These are phyloP conservation scores for Cryptomeria japonica DNA, from an alignment of 75 land plant species.

Conservation along the genomic window DNA sequence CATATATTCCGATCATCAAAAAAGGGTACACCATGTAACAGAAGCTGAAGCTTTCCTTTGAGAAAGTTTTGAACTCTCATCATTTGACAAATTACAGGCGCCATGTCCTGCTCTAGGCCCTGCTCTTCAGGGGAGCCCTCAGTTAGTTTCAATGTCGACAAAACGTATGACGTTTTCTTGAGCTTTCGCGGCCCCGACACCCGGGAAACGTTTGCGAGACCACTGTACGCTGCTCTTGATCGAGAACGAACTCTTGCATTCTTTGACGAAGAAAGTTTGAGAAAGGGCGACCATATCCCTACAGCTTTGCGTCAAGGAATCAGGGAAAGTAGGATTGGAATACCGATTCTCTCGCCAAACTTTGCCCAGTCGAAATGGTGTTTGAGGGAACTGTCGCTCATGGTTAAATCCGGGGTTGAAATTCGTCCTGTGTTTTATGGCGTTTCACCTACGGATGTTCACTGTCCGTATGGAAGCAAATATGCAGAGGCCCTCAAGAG, in stretches of 20 bases:
- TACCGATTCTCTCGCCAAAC: background rate
- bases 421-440: background rate
- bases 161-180: background rate
- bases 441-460: background rate
- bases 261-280: background rate
- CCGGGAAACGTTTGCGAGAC: background rate
- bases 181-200: slow-evolving; percentile 8
- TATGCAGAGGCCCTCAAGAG: background rate
- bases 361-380: slow-evolving; percentile 4
- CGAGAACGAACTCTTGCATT: background rate
- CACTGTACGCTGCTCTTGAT: background rate
- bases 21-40: background rate
- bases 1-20: too few species aligned
- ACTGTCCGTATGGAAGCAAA: background rate
- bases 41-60: background rate
- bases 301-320: background rate
- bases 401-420: background rate
- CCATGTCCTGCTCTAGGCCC: background rate
- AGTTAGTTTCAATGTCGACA: background rate
- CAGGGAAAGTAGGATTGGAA: background rate
- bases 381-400: background rate
- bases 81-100: too few species aligned
- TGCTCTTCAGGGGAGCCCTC: background rate
- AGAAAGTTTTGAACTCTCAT: too few species aligned
- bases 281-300: background rate